Percentiles rank a stretch among this genome's conserved stretches.
Conservation (phyloP, 768 basidiomycete species). For the Collybia mongolica region DNA sequence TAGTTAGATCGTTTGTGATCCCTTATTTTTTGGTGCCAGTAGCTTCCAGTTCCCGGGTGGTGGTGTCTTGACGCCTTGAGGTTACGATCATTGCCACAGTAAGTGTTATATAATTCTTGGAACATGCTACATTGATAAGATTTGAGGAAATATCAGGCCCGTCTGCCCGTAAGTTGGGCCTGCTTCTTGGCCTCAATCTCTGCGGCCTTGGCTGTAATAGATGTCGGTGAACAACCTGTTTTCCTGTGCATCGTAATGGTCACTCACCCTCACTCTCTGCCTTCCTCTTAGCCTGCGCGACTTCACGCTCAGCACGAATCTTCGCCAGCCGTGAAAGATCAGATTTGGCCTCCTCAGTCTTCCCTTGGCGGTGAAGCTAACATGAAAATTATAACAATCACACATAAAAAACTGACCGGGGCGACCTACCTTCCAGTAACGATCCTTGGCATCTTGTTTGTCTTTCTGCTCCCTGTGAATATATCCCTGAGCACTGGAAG, state of each 20-base stretch:
- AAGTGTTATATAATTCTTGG: not conserved
- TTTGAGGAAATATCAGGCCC: slow-evolving; percentile 12
- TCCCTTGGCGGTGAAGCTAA: slow-evolving; percentile 73
- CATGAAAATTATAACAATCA: not conserved
- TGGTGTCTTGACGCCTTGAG: too few relatives aligned
- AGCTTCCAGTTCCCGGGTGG: too few relatives aligned
- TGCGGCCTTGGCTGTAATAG: slow-evolving; percentile 54
- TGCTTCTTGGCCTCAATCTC: slow-evolving; percentile 64
- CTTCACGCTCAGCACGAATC: slow-evolving; percentile 87
- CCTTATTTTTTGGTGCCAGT: too few relatives aligned
- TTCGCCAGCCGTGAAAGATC: slow-evolving; percentile 85
- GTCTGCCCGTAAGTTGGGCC: slow-evolving; percentile 31
- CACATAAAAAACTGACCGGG: not conserved
- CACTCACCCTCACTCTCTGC: slow-evolving; percentile 82
- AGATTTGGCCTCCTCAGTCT: slow-evolving; percentile 88
- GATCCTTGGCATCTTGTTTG: slow-evolving; percentile 85
- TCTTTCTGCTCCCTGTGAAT: slow-evolving; percentile 82
- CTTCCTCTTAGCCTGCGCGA: slow-evolving; percentile 82
- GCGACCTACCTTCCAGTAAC: slow-evolving; percentile 75
- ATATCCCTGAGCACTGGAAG: slow-evolving; percentile 1
- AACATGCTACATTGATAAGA: not conserved
- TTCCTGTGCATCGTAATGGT: not conserved
- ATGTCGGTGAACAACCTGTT: too few relatives aligned
- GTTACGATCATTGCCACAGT: too few relatives aligned
- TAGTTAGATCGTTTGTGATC: too few relatives aligned